A percentile compares a stretch with the other conserved stretches of the same genome.
Conservation (phyloP, 768 basidiomycete species). For the Cantharellus cinnabarinus region DNA sequence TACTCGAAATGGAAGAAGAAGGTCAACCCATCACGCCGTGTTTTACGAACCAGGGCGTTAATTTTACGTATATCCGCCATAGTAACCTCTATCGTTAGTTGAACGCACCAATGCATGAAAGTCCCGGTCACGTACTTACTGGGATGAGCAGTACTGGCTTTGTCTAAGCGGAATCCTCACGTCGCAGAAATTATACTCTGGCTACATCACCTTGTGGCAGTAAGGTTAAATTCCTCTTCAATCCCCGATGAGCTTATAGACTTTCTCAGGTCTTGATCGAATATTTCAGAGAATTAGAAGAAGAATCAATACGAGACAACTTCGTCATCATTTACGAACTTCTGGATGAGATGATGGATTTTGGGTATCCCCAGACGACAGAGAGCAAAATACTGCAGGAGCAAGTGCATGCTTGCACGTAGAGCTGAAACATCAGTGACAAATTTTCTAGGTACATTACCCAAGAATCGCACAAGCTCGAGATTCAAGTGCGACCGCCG, state of each 20-base stretch:
- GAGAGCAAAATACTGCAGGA: slow-evolving; percentile 99
- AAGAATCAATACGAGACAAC: slow-evolving; percentile 96
- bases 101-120: background rate
- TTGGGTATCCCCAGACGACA: slow-evolving; percentile 95
- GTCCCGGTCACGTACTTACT: too few relatives aligned
- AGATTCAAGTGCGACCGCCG: slow-evolving; percentile 78
- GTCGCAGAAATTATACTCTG: slow-evolving; percentile 93
- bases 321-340: slow-evolving; percentile 99
- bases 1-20: slow-evolving; percentile 94
- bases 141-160: slow-evolving; percentile 81
- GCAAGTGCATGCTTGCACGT: slow-evolving; percentile 22
- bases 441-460: slow-evolving; percentile 65
- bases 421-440: background rate
- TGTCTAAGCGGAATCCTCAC: slow-evolving; percentile 91
- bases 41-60: slow-evolving; percentile 85
- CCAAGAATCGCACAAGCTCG: slow-evolving; percentile 93
- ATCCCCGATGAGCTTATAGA: background rate
- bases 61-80: slow-evolving; percentile 97
- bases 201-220: slow-evolving; percentile 65
- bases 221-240: slow-evolving; percentile 8
- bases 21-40: slow-evolving; percentile 91
- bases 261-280: slow-evolving; percentile 66
- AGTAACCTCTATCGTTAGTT: slow-evolving; percentile 78
- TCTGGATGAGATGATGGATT: slow-evolving; percentile 99
- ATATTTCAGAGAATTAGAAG: slow-evolving; percentile 99